phyloP scores from a whole-genome alignment of 2,329 filamentous ascomycete species.

The Sclerotinia nivalis region DNA sequence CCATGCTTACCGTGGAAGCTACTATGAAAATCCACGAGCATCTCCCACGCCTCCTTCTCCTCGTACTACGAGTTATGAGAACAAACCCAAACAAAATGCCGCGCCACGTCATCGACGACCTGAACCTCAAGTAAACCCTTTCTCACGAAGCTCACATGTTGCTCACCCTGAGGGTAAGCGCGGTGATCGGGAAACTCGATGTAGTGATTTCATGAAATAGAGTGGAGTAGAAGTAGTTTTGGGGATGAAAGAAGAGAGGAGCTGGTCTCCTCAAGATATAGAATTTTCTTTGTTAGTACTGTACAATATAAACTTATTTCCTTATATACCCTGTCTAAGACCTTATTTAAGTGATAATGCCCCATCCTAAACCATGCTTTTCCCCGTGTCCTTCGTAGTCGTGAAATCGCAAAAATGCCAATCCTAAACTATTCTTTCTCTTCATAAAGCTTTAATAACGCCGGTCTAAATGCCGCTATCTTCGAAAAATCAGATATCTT shows the following conservation, averaged over 20 bases:
- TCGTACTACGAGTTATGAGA: constrained; percentile 1
- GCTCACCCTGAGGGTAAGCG: not conserved
- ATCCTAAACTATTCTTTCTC: constrained; percentile 34
- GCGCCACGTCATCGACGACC: constrained; percentile 2
- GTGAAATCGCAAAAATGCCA: not conserved
- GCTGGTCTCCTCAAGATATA: constrained; percentile 4
- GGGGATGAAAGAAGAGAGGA: constrained; percentile 1
- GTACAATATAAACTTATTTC: constrained; percentile 12
- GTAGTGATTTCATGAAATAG: constrained; percentile 11
- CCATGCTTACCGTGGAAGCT: not conserved
- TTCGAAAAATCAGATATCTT: constrained; percentile 69
- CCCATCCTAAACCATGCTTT: not conserved
- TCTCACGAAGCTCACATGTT: constrained; percentile 9
- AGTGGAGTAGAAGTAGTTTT: not conserved
- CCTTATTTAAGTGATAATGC: not conserved
- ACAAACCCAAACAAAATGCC: not conserved
- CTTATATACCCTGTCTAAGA: not conserved
- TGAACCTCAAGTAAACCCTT: not conserved
- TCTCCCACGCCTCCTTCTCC: constrained; percentile 6
- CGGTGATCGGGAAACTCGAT: not conserved
- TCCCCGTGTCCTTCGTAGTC: not conserved
- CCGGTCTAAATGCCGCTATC: constrained; percentile 62
- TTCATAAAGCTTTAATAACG: constrained; percentile 58
- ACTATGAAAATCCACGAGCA: not conserved
- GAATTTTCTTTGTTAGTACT: constrained; percentile 1